phyloP scores from a whole-genome alignment of 2,329 filamentous ascomycete species.

The Chaetomium sp. region DNA sequence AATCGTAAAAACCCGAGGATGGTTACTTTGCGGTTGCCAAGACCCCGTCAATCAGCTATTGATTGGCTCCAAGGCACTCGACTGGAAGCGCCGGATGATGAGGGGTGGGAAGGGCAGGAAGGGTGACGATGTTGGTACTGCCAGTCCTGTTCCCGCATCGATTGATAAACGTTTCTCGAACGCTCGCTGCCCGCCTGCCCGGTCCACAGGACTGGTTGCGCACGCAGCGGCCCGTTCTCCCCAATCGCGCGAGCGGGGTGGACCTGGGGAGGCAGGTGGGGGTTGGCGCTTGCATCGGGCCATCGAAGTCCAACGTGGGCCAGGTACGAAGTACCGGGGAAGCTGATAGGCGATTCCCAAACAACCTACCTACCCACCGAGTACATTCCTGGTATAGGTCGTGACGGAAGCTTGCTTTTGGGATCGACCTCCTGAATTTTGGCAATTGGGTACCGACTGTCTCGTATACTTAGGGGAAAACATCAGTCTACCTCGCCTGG shows the following conservation, averaged over 20 bases:
- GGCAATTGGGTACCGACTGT: too few relatives aligned
- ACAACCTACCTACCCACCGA: too few relatives aligned
- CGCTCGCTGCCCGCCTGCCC: not conserved
- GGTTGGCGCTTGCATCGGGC: slow-evolving; percentile 3
- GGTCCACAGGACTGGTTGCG: not conserved
- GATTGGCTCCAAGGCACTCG: slow-evolving; percentile 7
- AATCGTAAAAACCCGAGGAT: not conserved
- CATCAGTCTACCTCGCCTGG: too few relatives aligned
- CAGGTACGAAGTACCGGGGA: too few relatives aligned
- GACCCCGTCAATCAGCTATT: not conserved
- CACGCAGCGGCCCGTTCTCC: slow-evolving; percentile 1
- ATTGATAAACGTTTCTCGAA: slow-evolving; percentile 7
- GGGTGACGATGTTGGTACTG: not conserved
- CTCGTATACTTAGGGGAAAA: too few relatives aligned
- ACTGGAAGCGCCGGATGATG: slow-evolving; percentile 10
- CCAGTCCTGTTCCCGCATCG: not conserved
- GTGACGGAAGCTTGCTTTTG: too few relatives aligned
- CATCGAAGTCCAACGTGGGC: not conserved
- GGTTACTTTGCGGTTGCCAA: not conserved
- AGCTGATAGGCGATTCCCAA: too few relatives aligned
- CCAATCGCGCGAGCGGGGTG: not conserved
- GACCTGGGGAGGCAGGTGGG: not conserved
- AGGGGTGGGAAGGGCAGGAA: not conserved
- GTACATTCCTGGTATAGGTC: too few relatives aligned
- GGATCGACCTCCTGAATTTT: too few relatives aligned